phyloP scores from a whole-genome alignment of 495 filamentous ascomycete species.

The Aspergillus cavernicola region DNA sequence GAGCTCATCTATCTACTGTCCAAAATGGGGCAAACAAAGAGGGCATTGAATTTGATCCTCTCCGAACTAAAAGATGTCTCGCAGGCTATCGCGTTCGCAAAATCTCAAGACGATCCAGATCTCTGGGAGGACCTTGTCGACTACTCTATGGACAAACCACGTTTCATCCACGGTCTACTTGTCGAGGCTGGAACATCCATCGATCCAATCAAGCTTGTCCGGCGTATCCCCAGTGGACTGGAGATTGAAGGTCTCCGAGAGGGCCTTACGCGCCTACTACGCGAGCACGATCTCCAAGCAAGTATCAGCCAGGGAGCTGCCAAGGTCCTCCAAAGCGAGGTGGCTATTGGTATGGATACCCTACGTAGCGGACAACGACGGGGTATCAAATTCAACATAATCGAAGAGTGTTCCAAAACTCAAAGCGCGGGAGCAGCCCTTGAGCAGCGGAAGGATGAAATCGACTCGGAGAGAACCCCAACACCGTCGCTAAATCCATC shows the following conservation, averaged over 20 bases:
- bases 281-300: constrained; percentile 89
- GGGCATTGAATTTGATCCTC: constrained; percentile 86
- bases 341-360: constrained; percentile 73
- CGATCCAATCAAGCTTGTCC: constrained; percentile 82
- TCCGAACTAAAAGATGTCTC: constrained; percentile 81
- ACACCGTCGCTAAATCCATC: constrained; percentile 1
- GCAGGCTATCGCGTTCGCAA: constrained; percentile 89
- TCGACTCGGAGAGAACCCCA: constrained; percentile 19
- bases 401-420: constrained; percentile 27
- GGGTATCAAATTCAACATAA: constrained; percentile 84
- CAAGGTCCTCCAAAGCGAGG: constrained; percentile 79
- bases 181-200: constrained; percentile 93
- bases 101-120: constrained; percentile 83
- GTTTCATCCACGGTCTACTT: constrained; percentile 86
- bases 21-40: constrained; percentile 89
- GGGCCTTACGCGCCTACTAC: constrained; percentile 78
- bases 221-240: constrained; percentile 84
- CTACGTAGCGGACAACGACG: constrained; percentile 71
- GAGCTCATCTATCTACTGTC: constrained; percentile 92
- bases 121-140: constrained; percentile 93
- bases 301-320: constrained; percentile 89
- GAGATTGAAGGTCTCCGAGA: constrained; percentile 86
- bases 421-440: constrained; percentile 5
- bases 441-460: constrained; percentile 10
- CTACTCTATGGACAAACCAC: constrained; percentile 94